A percentile compares a stretch with the other conserved stretches of the same genome.
Conservation (phyloP, 129 eudicot species). For the Centella asiatica region DNA sequence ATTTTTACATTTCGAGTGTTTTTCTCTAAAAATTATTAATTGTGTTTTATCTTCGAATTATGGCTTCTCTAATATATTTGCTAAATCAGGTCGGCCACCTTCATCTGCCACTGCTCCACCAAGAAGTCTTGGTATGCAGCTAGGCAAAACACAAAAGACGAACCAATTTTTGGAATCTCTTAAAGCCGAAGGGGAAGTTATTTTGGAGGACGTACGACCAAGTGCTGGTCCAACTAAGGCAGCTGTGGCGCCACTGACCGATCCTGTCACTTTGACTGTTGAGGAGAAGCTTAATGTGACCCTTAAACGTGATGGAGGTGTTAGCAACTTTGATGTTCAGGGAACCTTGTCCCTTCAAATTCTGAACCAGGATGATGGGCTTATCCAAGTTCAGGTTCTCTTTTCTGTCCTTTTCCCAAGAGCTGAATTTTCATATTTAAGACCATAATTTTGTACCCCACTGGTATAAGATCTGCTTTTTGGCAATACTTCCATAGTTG, state of each 20-base stretch:
- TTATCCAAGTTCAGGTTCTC: conserved; percentile 94
- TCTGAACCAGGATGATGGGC: conserved; percentile 81
- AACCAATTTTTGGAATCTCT: conserved; percentile 89
- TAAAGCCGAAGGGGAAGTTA: conserved; percentile 92
- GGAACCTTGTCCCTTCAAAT: conserved; percentile 89
- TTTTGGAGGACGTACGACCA: conserved; percentile 88
- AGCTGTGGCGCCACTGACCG: conserved; percentile 72
- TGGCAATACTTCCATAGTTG: too few species aligned
- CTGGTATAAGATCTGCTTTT: too few species aligned
- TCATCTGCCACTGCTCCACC: conserved; percentile 84
- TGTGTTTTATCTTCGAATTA: neutral
- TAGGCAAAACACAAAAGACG: conserved; percentile 74
- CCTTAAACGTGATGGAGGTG: conserved; percentile 85
- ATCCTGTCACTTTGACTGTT: conserved; percentile 77
- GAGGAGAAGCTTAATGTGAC: conserved; percentile 90
- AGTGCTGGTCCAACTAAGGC: conserved; percentile 49
- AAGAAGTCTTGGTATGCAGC: conserved; percentile 89
- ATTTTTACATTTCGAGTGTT: neutral
- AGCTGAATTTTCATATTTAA: neutral
- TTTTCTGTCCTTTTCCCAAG: neutral
- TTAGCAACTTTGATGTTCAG: conserved; percentile 84
- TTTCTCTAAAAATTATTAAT: neutral
- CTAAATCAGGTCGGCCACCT: conserved; percentile 58
- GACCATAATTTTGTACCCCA: neutral
- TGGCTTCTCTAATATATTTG: neutral